These are phyloP conservation scores for Pilatotrama ljubarskyi DNA, from an alignment of 768 basidiomycete genomes.

Conservation along the genomic window DNA sequence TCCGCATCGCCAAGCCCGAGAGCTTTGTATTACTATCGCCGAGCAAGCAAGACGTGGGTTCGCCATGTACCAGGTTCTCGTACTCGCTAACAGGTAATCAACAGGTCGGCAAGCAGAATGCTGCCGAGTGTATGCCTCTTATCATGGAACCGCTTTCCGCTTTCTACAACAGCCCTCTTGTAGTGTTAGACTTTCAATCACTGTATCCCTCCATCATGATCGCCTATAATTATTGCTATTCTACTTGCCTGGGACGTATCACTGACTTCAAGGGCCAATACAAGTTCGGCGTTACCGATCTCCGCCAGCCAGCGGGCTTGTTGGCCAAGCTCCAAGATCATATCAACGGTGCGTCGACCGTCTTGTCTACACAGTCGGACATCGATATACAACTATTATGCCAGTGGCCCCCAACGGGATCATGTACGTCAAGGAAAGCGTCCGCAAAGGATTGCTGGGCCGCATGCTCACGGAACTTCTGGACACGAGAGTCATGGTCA, in stretches of 20 bases:
- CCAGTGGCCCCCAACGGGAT: conserved; percentile 96
- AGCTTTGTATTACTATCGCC: conserved; percentile 90
- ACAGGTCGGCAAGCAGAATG: conserved; percentile 94
- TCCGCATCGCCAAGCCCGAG: conserved; percentile 95
- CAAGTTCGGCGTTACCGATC: conserved; percentile 84
- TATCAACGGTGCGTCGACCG: conserved; percentile 59
- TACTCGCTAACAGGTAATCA: not conserved
- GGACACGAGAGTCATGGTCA: conserved; percentile 97
- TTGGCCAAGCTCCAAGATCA: conserved; percentile 72
- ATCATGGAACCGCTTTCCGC: conserved; percentile 94
- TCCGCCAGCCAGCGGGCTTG: conserved; percentile 65
- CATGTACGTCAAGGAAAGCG: conserved; percentile 83
- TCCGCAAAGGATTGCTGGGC: conserved; percentile 82
- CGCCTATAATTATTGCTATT: conserved; percentile 96
- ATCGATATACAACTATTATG: not conserved
- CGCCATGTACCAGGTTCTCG: not conserved
- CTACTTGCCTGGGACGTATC: conserved; percentile 90
- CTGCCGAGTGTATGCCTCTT: conserved; percentile 92
- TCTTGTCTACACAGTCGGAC: not conserved
- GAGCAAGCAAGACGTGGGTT: conserved; percentile 74
- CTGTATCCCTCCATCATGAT: conserved; percentile 99
- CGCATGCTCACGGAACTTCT: conserved; percentile 92
- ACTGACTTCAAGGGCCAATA: conserved; percentile 83
- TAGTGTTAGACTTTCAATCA: conserved; percentile 95
- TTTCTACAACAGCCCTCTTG: conserved; percentile 88